Base-by-base conservation (phyloP, 2,329 filamentous ascomycete species). In the Cucurbitaria berberidis region DNA sequence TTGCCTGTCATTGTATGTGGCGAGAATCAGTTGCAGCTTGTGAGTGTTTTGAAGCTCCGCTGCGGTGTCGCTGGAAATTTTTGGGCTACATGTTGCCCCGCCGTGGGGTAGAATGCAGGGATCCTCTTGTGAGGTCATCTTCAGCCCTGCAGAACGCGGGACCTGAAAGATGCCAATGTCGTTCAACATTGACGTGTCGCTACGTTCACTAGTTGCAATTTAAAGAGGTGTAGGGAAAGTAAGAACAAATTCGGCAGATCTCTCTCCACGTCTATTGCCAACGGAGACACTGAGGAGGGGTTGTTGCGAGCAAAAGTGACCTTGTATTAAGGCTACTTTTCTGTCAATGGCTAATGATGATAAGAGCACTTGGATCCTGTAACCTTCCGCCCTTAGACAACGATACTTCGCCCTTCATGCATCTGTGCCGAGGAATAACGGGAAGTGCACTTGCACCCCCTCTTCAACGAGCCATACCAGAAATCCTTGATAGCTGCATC, bases 1-100 rank as follows among this genome's bases (percentile, higher is more conserved):
- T 66, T 57, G 30, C 61, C 55, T 45, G 64, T 26, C 70, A 74
- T 74, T 29, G 19, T 62, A 41, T 51, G 42, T 42, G 44, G 19
- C 19, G 24, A 24, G 19, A 13, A 24, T 18, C 19, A 52, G 39
- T 52, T 34, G 26, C 35, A n/a, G 39, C 10, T 36, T 35, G 27
- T 45, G 41, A 18, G 22, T 43, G 47, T 30, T 21, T 42, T 44
- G 19, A 36, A 24, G 34, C 35, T 29, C 19, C 21, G 32, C 21
- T 13, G 44, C 39, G 38, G 51, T 42, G 41, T 45, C 47, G 40
- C n/a, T 53, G 51, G 45, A 61, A 60, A 53, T 62, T 62, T 60
- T 64, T 63, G 51, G 53, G 45, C 27, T 27, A 46, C 42, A 40
- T 24, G 16, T 60, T n/a, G 48, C 59, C 60, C 60, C 60, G 52